phyloP scores from a whole-genome alignment of 179 eudicot species.

The Amaranthus tricolor region DNA sequence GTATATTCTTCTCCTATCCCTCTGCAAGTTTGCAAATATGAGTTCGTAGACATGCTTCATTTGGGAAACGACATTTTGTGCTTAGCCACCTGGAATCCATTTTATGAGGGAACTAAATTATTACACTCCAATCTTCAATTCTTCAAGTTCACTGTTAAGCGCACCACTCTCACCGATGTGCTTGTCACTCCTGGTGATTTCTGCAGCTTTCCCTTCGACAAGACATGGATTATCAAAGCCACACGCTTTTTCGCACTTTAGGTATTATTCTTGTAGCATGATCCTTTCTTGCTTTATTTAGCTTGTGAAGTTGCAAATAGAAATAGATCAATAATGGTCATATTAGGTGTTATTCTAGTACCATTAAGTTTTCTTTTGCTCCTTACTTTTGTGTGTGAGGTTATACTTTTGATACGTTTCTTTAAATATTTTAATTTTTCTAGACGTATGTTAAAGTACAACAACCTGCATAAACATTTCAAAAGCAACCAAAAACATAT shows the following conservation, averaged over 20 bases:
- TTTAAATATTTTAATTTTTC: too few relatives aligned
- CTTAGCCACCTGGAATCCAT: background rate
- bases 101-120: background rate
- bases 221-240: background rate
- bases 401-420: too few relatives aligned
- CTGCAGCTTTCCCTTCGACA: background rate
- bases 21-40: background rate
- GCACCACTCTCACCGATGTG: background rate
- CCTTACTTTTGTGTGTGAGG: too few relatives aligned
- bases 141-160: background rate
- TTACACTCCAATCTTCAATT: background rate
- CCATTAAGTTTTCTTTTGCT: too few relatives aligned
- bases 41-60: conserved; percentile 1
- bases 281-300: background rate
- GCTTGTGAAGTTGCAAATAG: too few relatives aligned
- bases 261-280: background rate
- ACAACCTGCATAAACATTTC: too few relatives aligned
- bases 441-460: too few relatives aligned
- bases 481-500: too few relatives aligned
- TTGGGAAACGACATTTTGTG: background rate
- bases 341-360: too few relatives aligned
- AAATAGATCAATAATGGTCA: too few relatives aligned
- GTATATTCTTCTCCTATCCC: background rate
- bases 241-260: background rate
- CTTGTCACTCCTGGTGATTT: background rate